Conservation (phyloP, 2,329 filamentous ascomycete genomes). For the Aureobasidium lini region DNA sequence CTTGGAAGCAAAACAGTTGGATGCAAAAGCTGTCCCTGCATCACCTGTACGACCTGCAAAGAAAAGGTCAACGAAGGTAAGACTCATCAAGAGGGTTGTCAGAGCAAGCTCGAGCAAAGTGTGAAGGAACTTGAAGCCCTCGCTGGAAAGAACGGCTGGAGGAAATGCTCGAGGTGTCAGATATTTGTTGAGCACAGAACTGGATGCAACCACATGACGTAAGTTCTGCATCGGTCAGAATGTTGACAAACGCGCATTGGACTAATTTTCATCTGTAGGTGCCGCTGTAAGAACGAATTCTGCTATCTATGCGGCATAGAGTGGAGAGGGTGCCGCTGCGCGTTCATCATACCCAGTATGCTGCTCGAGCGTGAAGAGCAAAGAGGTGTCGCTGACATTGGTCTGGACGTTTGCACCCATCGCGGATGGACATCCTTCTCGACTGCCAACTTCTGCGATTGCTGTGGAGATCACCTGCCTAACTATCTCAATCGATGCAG, state of each 20-base stretch:
- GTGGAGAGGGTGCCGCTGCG: neutral
- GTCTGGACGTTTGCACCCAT: neutral
- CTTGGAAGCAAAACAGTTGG: neutral
- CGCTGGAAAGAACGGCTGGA: neutral
- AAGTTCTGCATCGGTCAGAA: neutral
- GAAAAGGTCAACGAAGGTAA: no score
- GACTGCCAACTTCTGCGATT: no score
- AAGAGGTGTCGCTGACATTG: neutral
- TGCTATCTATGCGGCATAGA: neutral
- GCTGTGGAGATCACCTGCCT: neutral
- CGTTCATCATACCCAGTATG: no score
- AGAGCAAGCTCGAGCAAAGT: neutral
- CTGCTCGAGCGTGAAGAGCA: neutral
- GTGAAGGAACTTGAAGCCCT: neutral
- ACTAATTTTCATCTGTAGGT: neutral
- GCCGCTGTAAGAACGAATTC: neutral
- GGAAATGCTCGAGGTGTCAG: neutral
- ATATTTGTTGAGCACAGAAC: neutral
- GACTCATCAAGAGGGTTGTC: neutral
- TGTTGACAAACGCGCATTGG: no score
- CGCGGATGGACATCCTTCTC: neutral
- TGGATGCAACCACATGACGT: neutral
- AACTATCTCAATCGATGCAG: neutral
- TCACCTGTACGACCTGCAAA: no score
- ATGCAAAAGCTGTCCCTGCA: neutral